A percentile compares a stretch with the other conserved stretches of the same genome.
phyloP scores from a whole-genome alignment of 2,329 filamentous ascomycete species.

The Stylonectria norvegica region DNA sequence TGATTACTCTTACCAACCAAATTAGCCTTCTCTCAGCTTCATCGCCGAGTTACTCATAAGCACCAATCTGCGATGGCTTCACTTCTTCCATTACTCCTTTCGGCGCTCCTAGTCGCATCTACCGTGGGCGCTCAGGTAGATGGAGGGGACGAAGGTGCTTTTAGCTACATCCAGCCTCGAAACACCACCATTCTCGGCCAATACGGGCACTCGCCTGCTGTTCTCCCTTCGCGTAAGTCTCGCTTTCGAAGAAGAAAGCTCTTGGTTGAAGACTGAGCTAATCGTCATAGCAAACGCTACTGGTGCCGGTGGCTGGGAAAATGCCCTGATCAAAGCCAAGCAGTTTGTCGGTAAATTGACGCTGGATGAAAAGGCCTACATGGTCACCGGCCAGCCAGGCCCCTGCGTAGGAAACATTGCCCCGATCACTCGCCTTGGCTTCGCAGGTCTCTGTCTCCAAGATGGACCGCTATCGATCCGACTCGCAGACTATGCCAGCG shows the following conservation, averaged over 20 bases:
- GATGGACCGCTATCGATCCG: slow-evolving; percentile 24
- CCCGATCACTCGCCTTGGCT: slow-evolving; percentile 34
- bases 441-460: slow-evolving; percentile 35
- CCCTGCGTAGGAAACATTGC: slow-evolving; percentile 23
- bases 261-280: slow-evolving; percentile 10
- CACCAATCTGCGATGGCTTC: too few relatives aligned
- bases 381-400: neutral
- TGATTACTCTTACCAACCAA: too few relatives aligned
- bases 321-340: neutral
- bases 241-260: fast-evolving
- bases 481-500: slow-evolving; percentile 34
- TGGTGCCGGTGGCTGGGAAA: slow-evolving; percentile 23
- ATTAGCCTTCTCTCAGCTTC: too few relatives aligned
- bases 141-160: slow-evolving; percentile 30
- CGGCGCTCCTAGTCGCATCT: too few relatives aligned
- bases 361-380: neutral
- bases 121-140: too few relatives aligned
- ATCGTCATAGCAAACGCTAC: slow-evolving; percentile 32
- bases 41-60: too few relatives aligned
- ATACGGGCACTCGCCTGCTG: slow-evolving; percentile 37
- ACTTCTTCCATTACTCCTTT: too few relatives aligned
- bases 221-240: slow-evolving; percentile 37
- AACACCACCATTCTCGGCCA: slow-evolving; percentile 40
- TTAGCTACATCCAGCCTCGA: slow-evolving; percentile 38
- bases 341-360: neutral